phyloP scores from a whole-genome alignment of 2,329 filamentous ascomycete genomes.

The Bipolaris bicolor region DNA sequence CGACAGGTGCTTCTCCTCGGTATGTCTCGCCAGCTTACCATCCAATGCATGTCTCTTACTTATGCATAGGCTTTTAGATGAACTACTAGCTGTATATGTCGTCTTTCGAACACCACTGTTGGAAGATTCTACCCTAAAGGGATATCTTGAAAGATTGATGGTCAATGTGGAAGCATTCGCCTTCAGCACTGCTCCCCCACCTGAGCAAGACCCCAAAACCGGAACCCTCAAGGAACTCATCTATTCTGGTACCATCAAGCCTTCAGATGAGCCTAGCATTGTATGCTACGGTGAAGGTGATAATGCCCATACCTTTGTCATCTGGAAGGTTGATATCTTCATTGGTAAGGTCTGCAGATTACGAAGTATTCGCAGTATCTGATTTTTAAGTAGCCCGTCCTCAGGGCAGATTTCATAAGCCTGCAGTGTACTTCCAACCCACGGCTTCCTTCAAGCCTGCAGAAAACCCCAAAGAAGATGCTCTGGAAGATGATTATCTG shows the following conservation, averaged over 20 bases:
- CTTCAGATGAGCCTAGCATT: constrained; percentile 40
- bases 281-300: constrained; percentile 36
- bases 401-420: constrained; percentile 68
- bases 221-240: constrained; percentile 61
- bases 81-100: constrained; percentile 72
- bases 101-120: constrained; percentile 69
- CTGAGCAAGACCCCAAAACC: constrained; percentile 48
- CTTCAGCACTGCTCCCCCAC: constrained; percentile 56
- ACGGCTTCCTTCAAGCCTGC: constrained; percentile 62
- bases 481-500: constrained; percentile 66
- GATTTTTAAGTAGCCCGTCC: constrained; percentile 43
- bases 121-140: constrained; percentile 62
- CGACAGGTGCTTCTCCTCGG: constrained; percentile 75
- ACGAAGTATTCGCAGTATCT: constrained; percentile 1
- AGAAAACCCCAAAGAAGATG: constrained; percentile 52
- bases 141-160: constrained; percentile 66
- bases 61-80: constrained; percentile 66
- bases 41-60: constrained; percentile 57
- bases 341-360: constrained; percentile 33
- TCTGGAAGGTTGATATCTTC: constrained; percentile 49
- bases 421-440: constrained; percentile 68
- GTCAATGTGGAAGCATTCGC: constrained; percentile 72
- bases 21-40: constrained; percentile 53
- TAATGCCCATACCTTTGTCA: constrained; percentile 40
- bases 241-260: constrained; percentile 55